phyloP scores from a whole-genome alignment of 1,284 basidiomycete genomes.

The Agroathelia rolfsii region DNA sequence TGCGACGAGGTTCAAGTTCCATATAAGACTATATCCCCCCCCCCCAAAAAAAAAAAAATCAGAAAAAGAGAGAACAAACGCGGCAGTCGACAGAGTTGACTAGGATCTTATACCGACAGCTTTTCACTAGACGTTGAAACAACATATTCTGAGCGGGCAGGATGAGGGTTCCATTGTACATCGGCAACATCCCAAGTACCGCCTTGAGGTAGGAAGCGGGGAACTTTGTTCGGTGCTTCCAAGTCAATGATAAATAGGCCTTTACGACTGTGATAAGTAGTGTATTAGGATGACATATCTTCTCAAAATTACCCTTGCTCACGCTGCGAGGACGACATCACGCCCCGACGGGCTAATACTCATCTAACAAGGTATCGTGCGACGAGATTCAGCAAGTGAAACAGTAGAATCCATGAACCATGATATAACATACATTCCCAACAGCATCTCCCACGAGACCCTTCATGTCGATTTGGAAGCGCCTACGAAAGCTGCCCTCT shows the following conservation, averaged over 20 bases:
- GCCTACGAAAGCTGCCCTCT: constrained; percentile 43
- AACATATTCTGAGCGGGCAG: constrained; percentile 76
- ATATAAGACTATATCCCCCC: constrained; percentile 67
- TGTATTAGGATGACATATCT: background rate
- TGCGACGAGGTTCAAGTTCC: constrained; percentile 76
- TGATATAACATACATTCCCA: constrained; percentile 61
- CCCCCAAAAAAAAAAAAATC: too few relatives aligned
- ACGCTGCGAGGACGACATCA: constrained; percentile 76
- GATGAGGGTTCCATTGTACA: constrained; percentile 96
- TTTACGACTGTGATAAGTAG: constrained; percentile 64
- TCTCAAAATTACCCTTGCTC: constrained; percentile 19
- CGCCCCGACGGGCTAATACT: constrained; percentile 72
- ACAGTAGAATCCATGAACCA: too few relatives aligned
- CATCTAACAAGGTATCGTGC: too few relatives aligned
- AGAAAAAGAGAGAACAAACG: too few relatives aligned
- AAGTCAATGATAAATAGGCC: constrained; percentile 97
- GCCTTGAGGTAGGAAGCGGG: constrained; percentile 89
- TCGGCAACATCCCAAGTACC: constrained; percentile 96
- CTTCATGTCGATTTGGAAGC: constrained; percentile 68
- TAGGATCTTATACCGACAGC: constrained; percentile 56
- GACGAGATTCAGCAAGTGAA: too few relatives aligned
- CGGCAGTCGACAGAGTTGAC: too few relatives aligned
- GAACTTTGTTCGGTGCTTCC: constrained; percentile 77
- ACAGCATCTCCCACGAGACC: constrained; percentile 70
- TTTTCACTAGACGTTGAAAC: constrained; percentile 95